Percentiles rank a stretch among this genome's conserved stretches.
These are phyloP conservation scores for Vicia faba DNA, from an alignment of 306 rosid genomes.

Conservation along the genomic window DNA sequence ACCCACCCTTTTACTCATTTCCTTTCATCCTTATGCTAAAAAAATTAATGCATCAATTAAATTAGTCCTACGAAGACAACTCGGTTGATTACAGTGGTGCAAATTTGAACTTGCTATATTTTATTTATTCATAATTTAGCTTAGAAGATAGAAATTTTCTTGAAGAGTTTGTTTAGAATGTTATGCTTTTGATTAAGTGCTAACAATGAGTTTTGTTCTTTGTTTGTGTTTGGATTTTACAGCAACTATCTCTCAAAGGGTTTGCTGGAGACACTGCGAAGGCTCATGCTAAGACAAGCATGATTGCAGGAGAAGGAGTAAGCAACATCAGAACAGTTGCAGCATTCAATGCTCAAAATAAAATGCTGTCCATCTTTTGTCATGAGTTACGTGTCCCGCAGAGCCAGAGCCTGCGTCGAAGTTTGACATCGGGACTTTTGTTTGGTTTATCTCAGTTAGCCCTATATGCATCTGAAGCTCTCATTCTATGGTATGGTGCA, in stretches of 20 bases:
- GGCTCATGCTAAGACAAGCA: slow-evolving; percentile 98
- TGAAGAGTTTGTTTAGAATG: background rate
- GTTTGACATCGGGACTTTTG: slow-evolving; percentile 75
- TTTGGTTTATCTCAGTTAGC: slow-evolving; percentile 94
- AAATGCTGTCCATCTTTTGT: slow-evolving; percentile 72
- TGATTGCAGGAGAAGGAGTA: slow-evolving; percentile 99
- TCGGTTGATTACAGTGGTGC: no score
- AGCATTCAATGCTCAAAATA: slow-evolving; percentile 92
- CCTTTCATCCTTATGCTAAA: slow-evolving; percentile 27
- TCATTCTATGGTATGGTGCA: slow-evolving; percentile 88
- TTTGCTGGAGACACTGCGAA: slow-evolving; percentile 99
- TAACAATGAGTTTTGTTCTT: slow-evolving; percentile 21
- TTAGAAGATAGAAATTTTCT: background rate
- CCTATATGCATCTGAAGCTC: slow-evolving; percentile 89
- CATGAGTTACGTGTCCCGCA: slow-evolving; percentile 81
- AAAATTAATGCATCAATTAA: background rate
- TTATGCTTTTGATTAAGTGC: slow-evolving; percentile 27
- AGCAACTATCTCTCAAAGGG: slow-evolving; percentile 98
- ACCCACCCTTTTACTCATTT: slow-evolving; percentile 37
- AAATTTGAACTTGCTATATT: no score
- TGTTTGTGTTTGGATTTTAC: slow-evolving; percentile 37
- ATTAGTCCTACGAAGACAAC: no score
- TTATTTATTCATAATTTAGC: no score
- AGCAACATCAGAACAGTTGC: slow-evolving; percentile 98
- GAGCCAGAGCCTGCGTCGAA: slow-evolving; percentile 74